Conservation (phyloP, 352 stramenopile genomes). For the Phytophthora tubulina region DNA sequence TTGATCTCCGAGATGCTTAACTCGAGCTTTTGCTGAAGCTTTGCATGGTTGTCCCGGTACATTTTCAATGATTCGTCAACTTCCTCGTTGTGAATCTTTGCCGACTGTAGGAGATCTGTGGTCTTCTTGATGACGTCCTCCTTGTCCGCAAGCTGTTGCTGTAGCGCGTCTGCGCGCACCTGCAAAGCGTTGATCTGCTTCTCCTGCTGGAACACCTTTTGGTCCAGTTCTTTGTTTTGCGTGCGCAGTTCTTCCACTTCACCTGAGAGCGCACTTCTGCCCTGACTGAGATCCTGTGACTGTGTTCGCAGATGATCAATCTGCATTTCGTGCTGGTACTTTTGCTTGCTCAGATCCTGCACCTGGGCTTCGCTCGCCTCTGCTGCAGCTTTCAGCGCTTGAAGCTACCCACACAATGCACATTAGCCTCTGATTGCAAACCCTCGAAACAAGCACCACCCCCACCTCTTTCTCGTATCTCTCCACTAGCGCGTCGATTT, state of each 20-base stretch:
- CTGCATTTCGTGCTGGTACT: conserved; percentile 84
- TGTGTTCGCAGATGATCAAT: conserved; percentile 77
- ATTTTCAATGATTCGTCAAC: conserved; percentile 89
- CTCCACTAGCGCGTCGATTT: conserved; percentile 64
- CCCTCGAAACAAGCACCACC: conserved; percentile 3
- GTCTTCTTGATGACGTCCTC: conserved; percentile 81
- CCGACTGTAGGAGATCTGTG: conserved; percentile 70
- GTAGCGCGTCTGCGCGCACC: conserved; percentile 68
- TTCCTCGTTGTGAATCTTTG: conserved; percentile 80
- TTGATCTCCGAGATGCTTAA: conserved; percentile 93
- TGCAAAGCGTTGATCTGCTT: conserved; percentile 87
- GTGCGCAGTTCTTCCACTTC: conserved; percentile 68
- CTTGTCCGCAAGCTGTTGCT: conserved; percentile 85
- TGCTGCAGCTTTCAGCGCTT: conserved; percentile 50
- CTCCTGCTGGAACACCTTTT: conserved; percentile 83
- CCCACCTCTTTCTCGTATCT: conserved; percentile 79
- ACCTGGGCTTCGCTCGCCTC: conserved; percentile 62
- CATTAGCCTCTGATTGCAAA: too few relatives aligned
- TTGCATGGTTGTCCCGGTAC: conserved; percentile 89
- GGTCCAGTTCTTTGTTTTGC: conserved; percentile 87
- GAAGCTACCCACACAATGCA: conserved; percentile 42
- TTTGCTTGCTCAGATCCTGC: conserved; percentile 72
- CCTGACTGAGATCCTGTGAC: conserved; percentile 62
- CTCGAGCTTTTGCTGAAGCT: conserved; percentile 89
- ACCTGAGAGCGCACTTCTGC: conserved; percentile 47